A percentile compares a stretch with the other conserved stretches of the same genome.
These are phyloP conservation scores for Corynespora cassiicola DNA, from an alignment of 2,329 filamentous ascomycete species.

Conservation along the genomic window DNA sequence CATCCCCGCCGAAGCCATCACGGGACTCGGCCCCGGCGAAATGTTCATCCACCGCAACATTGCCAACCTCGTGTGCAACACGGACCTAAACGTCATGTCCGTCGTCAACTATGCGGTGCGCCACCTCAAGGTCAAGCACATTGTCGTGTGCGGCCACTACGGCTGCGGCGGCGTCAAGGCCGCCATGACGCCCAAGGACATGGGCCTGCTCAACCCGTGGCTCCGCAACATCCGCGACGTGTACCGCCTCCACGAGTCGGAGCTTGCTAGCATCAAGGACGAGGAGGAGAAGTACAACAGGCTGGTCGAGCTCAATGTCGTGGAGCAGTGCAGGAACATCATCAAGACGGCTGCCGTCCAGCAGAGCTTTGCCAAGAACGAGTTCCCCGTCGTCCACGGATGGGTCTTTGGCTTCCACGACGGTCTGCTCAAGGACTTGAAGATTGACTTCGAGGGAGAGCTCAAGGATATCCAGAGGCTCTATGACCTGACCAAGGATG, in stretches of 20 bases:
- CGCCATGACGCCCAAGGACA: constrained; percentile 68
- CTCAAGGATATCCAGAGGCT: constrained; percentile 68
- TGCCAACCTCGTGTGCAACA: constrained; percentile 47
- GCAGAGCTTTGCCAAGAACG: constrained; percentile 66
- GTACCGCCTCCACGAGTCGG: constrained; percentile 72
- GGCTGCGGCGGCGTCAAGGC: constrained; percentile 71
- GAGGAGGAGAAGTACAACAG: constrained; percentile 37
- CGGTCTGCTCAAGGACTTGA: constrained; percentile 69
- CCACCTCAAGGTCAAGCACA: constrained; percentile 65
- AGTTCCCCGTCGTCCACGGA: constrained; percentile 73
- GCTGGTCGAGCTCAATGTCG: constrained; percentile 46
- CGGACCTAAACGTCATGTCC: constrained; percentile 49
- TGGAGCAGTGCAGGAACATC: constrained; percentile 46
- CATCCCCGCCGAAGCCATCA: constrained; percentile 50
- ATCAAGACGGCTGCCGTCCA: constrained; percentile 60
- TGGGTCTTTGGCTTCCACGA: constrained; percentile 76
- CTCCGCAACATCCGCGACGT: constrained; percentile 77
- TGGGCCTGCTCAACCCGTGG: constrained; percentile 76
- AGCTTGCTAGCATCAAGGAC: constrained; percentile 61
- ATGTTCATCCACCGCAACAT: constrained; percentile 46
- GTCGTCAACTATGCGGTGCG: constrained; percentile 50
- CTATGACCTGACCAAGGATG: constrained; percentile 56
- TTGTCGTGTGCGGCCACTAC: constrained; percentile 74
- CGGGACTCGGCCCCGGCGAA: constrained; percentile 43
- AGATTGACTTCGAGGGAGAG: constrained; percentile 66